Base-by-base conservation (phyloP, 306 rosid genomes). In the Boehmeria nivea region DNA sequence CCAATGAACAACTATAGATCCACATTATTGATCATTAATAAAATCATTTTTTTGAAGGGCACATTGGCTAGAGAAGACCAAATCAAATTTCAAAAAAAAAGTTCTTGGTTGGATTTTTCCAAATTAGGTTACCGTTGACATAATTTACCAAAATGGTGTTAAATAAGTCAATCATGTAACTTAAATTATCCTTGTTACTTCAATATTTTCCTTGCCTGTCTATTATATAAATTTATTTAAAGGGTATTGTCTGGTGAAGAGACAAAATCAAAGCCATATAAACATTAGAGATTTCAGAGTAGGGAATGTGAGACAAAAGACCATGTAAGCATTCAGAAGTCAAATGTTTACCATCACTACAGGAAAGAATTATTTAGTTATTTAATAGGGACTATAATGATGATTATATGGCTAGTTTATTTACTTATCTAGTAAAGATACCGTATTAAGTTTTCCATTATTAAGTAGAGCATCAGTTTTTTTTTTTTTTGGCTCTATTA, bases 311-410 rank as follows among this genome's bases (percentile, higher is more conserved):
- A 14, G 6, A 43, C 16, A 25, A 19, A 43, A 52, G 39, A 54
- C 39, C 43, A 53, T 43, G 61, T 24, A 21, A 21, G 21, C 36
- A 57, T 25, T 43, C 17, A 50, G 37, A 63, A 27, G 45, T 42
- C 70, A 43, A n/a, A 63, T 61, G 36, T 23, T 47, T 39, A 65
- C 40, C 53, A 47, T 27, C 40, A 39, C 10, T 18, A 52, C 15
- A 12, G 20, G 60, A 26, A n/a, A 47, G 18, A 49, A 22, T 40
- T 28, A 24, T 34, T 25, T 21, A n/a, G n/a, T n/a, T n/a, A n/a
- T n/a, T 39, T 39, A 38, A 38, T 17, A 57, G 27, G 18, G 52
- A 55, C 21, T 16, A 22, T 12, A 16, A 39, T 0, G 27, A 18
- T 6, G 31, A 33, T 0, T 50, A 51, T 6, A n/a, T 28, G 23